Evolutionary conservation across 768 basidiomycete genomes (phyloP), one percentile per base, ranked within the genome.

Genomic region (Sarcomyxa edulis): DNA sequence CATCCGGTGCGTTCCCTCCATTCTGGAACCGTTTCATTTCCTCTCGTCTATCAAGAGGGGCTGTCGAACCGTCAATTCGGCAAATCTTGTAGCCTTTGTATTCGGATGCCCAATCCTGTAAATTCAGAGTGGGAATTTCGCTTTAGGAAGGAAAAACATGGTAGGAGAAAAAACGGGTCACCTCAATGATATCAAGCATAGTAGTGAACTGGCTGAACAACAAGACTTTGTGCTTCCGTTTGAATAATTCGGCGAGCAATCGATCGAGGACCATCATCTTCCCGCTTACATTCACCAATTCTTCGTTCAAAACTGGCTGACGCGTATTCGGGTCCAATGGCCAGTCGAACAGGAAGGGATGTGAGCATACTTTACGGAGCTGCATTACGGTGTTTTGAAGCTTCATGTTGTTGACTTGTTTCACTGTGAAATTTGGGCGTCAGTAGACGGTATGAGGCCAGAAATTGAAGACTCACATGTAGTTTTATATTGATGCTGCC

Each of bases 211-310:
- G 95, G 41, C 87, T 89, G 60, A 87, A 88, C 9, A 87, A 53
- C n/a, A 93, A 61, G 0, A 90, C 87, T 54, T 92, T 95, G 60
- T 95, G 93, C 6, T 72, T 76, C 3, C 81, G 65, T 26, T 64
- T 67, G 60, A 98, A 90, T 21, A 99, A 62, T 40, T 82, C 92
- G 22, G 76, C 76, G 6, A 99, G 72, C 7, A 99, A 65, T 5
- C 93, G 78, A 46, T 97, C 88, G 1, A 99, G 74, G 2, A 99
- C 66, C 72, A 98, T 84, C 95, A 98, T 98, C 70, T 99, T 99
- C 12, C 96, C 96, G 40, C 87, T 91, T 1, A 80, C 79, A 40
- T 84, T 81, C 18, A 94, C 77, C 22, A 97, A 67, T 50, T 93
- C 81, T 18, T 87, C 81, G 48, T 87, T 79, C 26, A 94, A 59